A percentile compares a stretch with the other conserved stretches of the same genome.
Conservation (phyloP, 805 yeast species). For the Komagataella pastoris region DNA sequence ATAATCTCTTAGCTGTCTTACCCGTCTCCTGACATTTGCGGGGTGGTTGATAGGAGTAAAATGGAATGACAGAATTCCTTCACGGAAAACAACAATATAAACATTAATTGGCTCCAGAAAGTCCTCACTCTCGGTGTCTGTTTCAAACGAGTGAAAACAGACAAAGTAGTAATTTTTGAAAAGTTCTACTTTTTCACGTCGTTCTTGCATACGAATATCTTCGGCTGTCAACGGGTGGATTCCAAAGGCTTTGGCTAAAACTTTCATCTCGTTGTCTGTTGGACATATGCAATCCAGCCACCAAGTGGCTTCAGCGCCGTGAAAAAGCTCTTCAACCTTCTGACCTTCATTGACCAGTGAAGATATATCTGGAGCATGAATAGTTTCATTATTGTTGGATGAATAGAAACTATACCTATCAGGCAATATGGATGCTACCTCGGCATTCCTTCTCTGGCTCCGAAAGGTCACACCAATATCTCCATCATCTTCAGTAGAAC, state of each 20-base stretch:
- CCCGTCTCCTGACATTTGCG: conserved; percentile 72
- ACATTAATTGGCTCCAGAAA: conserved; percentile 72
- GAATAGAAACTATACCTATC: conserved; percentile 78
- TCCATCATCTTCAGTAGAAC: conserved; percentile 3
- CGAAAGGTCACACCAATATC: conserved; percentile 26
- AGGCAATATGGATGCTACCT: conserved; percentile 25
- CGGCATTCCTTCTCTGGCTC: conserved; percentile 2
- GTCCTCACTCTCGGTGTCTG: conserved; percentile 70
- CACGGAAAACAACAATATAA: conserved; percentile 57
- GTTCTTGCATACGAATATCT: conserved; percentile 92
- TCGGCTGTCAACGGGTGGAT: conserved; percentile 97
- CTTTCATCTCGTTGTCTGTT: conserved; percentile 88
- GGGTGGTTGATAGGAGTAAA: conserved; percentile 57
- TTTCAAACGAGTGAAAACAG: conserved; percentile 93
- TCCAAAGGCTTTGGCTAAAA: conserved; percentile 85
- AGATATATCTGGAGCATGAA: conserved; percentile 81
- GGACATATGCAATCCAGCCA: conserved; percentile 95
- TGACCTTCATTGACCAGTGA: conserved; percentile 56
- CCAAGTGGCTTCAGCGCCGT: conserved; percentile 72
- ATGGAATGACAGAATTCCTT: conserved; percentile 58
- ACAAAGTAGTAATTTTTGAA: conserved; percentile 87
- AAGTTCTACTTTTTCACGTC: conserved; percentile 93
- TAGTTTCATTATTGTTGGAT: conserved; percentile 72
- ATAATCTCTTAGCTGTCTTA: conserved; percentile 64
- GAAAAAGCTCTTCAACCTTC: conserved; percentile 56